phyloP scores from a whole-genome alignment of 371 early-diverging fungal genomes.

The Mortierella sp. region DNA sequence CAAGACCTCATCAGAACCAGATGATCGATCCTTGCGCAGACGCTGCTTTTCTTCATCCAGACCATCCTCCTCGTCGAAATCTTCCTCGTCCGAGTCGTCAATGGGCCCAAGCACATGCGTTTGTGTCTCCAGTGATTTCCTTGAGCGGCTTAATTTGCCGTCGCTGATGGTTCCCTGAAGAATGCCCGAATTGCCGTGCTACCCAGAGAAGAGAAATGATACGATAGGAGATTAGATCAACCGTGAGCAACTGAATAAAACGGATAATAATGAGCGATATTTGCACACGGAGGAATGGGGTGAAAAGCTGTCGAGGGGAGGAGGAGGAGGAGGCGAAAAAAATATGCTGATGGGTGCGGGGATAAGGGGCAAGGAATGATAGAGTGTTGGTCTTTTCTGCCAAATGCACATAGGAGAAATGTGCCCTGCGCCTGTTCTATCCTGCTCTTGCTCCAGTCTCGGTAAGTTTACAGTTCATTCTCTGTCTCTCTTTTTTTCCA shows the following conservation, averaged over 20 bases:
- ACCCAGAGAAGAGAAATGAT: no score
- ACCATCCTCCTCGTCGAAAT: constrained; percentile 18
- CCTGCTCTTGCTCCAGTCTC: background rate
- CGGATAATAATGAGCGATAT: background rate
- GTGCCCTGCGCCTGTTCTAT: background rate
- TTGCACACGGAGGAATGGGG: background rate
- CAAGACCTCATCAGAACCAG: constrained; percentile 1
- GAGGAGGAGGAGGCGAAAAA: no score
- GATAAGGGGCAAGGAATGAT: background rate
- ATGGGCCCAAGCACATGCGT: constrained; percentile 9
- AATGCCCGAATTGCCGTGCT: background rate
- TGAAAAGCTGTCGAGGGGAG: no score
- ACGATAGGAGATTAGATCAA: constrained; percentile 2
- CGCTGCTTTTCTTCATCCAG: constrained; percentile 40
- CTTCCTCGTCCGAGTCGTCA: constrained; percentile 16
- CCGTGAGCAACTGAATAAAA: background rate
- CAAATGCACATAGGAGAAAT: background rate
- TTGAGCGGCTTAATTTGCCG: background rate
- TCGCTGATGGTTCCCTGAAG: constrained; percentile 4
- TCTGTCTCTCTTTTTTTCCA: background rate
- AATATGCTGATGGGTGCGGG: background rate
- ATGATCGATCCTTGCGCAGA: constrained; percentile 20
- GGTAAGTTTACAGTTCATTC: constrained; percentile 10
- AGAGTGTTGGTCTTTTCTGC: background rate
- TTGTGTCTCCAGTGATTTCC: constrained; percentile 5